A percentile compares a stretch with the other conserved stretches of the same genome.
Conservation (phyloP, 2,329 filamentous ascomycete genomes). For the Acephala macrosclerotiorum region DNA sequence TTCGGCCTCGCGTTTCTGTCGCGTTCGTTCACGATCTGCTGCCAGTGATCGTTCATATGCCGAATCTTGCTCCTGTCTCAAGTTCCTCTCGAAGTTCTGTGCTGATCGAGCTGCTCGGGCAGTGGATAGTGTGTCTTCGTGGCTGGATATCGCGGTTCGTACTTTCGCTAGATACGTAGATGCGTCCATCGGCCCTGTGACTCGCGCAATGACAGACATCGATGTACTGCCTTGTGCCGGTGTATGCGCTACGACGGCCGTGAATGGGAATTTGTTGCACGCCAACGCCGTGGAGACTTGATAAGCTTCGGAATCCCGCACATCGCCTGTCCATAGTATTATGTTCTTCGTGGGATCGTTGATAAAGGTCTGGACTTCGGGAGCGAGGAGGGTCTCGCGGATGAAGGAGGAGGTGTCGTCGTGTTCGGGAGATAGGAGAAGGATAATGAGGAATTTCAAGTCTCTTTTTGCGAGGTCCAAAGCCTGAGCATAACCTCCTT, state of each 20-base stretch:
- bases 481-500: conserved; percentile 90
- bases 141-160: conserved; percentile 74
- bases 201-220: conserved; percentile 88
- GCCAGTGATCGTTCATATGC: conserved; percentile 94
- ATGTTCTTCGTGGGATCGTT: conserved; percentile 80
- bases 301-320: conserved; percentile 92
- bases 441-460: conserved; percentile 87
- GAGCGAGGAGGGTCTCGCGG: conserved; percentile 79
- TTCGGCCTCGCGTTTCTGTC: conserved; percentile 79
- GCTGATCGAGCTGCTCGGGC: conserved; percentile 80
- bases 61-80: conserved; percentile 89
- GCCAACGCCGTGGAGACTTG: conserved; percentile 88
- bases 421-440: conserved; percentile 91
- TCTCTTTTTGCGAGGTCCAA: conserved; percentile 90
- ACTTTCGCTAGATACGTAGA: conserved; percentile 79
- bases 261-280: conserved; percentile 93
- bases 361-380: conserved; percentile 77
- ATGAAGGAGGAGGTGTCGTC: conserved; percentile 88
- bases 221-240: conserved; percentile 83
- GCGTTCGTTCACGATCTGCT: conserved; percentile 83
- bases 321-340: conserved; percentile 90
- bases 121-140: conserved; percentile 76
- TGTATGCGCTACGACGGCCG: conserved; percentile 85
- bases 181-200: conserved; percentile 75
- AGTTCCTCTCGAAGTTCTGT: conserved; percentile 79